phyloP scores from a whole-genome alignment of 176 grass and related monocot genomes.

The Oryza longistaminata region DNA sequence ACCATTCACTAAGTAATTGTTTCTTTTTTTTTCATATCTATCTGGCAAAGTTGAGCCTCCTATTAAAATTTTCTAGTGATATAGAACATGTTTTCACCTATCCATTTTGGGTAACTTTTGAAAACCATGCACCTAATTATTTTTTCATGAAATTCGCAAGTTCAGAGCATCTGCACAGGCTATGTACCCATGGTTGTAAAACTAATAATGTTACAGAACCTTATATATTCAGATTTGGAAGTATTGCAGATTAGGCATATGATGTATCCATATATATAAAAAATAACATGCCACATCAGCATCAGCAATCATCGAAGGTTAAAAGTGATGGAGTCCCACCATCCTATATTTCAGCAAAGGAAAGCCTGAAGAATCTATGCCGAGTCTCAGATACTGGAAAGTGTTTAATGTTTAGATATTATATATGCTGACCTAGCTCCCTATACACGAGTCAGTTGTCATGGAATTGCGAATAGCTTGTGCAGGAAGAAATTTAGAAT shows the following conservation, averaged over 20 bases:
- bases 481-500: neutral
- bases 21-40: neutral
- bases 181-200: neutral
- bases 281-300: constrained; percentile 24
- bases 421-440: neutral
- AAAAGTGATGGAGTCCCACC: constrained; percentile 1
- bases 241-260: constrained; percentile 14
- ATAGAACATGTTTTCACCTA: neutral
- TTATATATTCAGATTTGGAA: constrained; percentile 12
- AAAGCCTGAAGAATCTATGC: neutral
- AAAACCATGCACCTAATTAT: neutral
- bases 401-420: neutral
- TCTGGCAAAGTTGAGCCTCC: neutral
- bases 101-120: neutral
- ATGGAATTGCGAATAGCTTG: neutral
- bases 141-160: neutral
- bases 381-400: neutral
- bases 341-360: neutral
- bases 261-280: neutral
- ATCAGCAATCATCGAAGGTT: constrained; percentile 24
- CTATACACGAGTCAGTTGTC: neutral
- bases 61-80: neutral
- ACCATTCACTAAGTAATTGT: neutral
- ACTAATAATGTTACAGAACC: neutral
- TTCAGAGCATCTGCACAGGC: neutral